Conservation (phyloP, 1,284 basidiomycete genomes). For the Abortiporus biennis region DNA sequence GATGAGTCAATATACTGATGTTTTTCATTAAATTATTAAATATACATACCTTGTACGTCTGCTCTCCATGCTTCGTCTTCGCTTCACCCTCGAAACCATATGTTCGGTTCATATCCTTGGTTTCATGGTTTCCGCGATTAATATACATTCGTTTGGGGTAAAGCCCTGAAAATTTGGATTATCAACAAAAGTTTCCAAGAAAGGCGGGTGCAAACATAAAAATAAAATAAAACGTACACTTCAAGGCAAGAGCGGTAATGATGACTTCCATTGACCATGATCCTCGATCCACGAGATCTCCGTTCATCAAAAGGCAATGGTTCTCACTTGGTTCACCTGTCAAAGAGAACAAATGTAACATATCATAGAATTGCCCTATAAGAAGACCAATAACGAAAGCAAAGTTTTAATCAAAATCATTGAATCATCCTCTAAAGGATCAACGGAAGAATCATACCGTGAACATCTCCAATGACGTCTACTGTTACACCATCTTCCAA, state of each 20-base stretch:
- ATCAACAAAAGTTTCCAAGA: too few relatives aligned
- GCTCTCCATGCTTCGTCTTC: conserved; percentile 91
- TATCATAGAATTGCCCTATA: conserved; percentile 90
- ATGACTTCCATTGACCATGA: conserved; percentile 98
- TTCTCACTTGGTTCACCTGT: conserved; percentile 80
- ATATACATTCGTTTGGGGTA: conserved; percentile 85
- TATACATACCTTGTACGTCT: conserved; percentile 70
- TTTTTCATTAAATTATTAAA: neutral
- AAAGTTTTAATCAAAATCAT: neutral
- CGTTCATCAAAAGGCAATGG: conserved; percentile 90
- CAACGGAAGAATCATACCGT: conserved; percentile 47
- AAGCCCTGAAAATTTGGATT: conserved; percentile 52
- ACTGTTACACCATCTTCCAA: conserved; percentile 77
- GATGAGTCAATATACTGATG: neutral
- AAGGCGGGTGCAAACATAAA: neutral
- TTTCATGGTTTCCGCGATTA: conserved; percentile 97
- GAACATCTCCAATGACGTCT: conserved; percentile 91
- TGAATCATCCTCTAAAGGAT: too few relatives aligned
- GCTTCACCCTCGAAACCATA: conserved; percentile 98
- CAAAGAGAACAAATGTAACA: conserved; percentile 82
- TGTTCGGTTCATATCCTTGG: conserved; percentile 84
- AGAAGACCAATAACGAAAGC: conserved; percentile 7
- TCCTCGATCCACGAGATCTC: conserved; percentile 95
- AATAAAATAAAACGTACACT: conserved; percentile 58
- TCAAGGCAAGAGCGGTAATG: conserved; percentile 90